These are phyloP conservation scores for Mortierella sp. DNA, from an alignment of 371 early-diverging fungal genomes.

Conservation along the genomic window DNA sequence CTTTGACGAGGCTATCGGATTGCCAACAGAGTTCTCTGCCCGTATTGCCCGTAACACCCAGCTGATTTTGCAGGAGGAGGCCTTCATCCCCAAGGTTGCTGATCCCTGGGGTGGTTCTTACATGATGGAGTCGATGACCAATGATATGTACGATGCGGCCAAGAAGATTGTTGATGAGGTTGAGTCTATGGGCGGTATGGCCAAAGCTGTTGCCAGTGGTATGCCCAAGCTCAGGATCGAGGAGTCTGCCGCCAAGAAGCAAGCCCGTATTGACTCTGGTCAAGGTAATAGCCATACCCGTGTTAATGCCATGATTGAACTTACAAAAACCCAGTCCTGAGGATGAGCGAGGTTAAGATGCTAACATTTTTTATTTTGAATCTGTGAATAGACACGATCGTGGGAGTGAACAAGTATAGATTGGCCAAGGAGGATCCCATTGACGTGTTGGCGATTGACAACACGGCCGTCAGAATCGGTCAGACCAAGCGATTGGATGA, in stretches of 20 bases:
- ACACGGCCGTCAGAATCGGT: conserved; percentile 74
- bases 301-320: neutral
- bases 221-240: conserved; percentile 91
- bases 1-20: conserved; percentile 89
- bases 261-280: conserved; percentile 87
- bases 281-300: conserved; percentile 60
- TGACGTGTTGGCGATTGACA: conserved; percentile 87
- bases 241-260: conserved; percentile 87
- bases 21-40: conserved; percentile 87
- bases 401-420: conserved; percentile 90
- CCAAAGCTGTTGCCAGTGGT: conserved; percentile 88
- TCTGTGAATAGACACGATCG: conserved; percentile 76
- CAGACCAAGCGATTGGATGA: conserved; percentile 75
- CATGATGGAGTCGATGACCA: conserved; percentile 91
- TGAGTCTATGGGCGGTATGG: conserved; percentile 90
- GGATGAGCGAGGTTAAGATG: neutral
- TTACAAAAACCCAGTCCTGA: neutral
- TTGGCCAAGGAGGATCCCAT: conserved; percentile 75
- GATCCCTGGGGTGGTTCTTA: conserved; percentile 94
- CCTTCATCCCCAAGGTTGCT: conserved; percentile 83
- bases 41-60: conserved; percentile 92
- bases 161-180: conserved; percentile 79
- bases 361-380: too few relatives aligned
- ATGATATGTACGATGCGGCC: conserved; percentile 79
- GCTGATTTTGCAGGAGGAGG: conserved; percentile 88